A percentile compares a stretch with the other conserved stretches of the same genome.
These are phyloP conservation scores for Arctium lappa DNA, from an alignment of 129 eudicot species.

Conservation along the genomic window DNA sequence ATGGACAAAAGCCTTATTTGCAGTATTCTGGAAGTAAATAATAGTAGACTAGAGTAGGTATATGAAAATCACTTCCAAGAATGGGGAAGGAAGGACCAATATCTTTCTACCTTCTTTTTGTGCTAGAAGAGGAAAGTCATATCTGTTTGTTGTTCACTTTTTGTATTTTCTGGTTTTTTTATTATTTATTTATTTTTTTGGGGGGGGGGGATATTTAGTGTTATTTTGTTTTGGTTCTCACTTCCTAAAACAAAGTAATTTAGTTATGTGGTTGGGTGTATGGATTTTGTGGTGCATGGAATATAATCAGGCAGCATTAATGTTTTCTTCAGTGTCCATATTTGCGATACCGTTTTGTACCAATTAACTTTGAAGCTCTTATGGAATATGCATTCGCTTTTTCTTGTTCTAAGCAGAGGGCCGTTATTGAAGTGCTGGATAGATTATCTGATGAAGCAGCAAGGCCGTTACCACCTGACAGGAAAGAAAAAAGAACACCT, in stretches of 20 bases:
- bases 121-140: too few relatives aligned
- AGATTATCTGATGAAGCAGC: constrained; percentile 6
- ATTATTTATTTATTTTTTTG: too few relatives aligned
- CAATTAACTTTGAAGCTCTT: background rate
- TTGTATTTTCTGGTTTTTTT: too few relatives aligned
- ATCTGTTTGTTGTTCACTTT: too few relatives aligned
- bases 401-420: constrained; percentile 36
- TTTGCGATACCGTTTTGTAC: background rate
- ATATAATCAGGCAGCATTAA: background rate
- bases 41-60: background rate
- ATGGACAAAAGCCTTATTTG: background rate
- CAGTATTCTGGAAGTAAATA: background rate
- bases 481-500: constrained; percentile 13
- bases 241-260: background rate
- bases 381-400: background rate
- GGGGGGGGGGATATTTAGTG: background rate
- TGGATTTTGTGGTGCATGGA: background rate
- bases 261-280: background rate
- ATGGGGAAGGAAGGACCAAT: too few relatives aligned
- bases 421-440: constrained; percentile 40
- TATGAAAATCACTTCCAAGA: too few relatives aligned
- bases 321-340: background rate
- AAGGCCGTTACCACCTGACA: constrained; percentile 17
- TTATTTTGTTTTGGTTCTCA: background rate
- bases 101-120: too few relatives aligned